These are phyloP conservation scores for Obelidium mucronatum DNA, from an alignment of 192 early-diverging fungal species.

Conservation along the genomic window DNA sequence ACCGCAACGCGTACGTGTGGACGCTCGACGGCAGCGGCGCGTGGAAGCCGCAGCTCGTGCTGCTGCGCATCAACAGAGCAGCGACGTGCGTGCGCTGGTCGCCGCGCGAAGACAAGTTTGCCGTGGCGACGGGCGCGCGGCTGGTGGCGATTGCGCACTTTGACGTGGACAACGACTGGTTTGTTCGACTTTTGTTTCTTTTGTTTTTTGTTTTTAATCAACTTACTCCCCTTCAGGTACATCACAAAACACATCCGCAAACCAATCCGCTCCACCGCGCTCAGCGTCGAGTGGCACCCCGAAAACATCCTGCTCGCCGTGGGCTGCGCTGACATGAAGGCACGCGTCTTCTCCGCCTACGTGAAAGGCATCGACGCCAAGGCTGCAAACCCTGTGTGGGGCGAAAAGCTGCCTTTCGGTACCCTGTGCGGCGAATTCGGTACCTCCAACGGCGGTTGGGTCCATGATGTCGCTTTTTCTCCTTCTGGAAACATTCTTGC, in stretches of 20 bases:
- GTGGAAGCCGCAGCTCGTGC: slow-evolving; percentile 93
- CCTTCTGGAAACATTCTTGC: slow-evolving; percentile 88
- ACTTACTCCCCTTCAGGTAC: slow-evolving; percentile 16
- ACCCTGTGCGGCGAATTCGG: slow-evolving; percentile 89
- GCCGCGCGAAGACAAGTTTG: slow-evolving; percentile 97
- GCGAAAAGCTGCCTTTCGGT: slow-evolving; percentile 92
- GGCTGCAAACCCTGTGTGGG: slow-evolving; percentile 86
- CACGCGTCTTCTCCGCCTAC: slow-evolving; percentile 93
- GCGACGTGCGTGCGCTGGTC: slow-evolving; percentile 95
- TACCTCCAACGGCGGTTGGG: slow-evolving; percentile 79
- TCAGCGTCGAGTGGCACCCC: slow-evolving; percentile 95
- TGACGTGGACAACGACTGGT: slow-evolving; percentile 97
- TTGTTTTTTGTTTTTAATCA: not conserved
- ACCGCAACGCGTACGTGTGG: slow-evolving; percentile 99
- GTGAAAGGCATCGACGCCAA: slow-evolving; percentile 95
- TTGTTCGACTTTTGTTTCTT: slow-evolving; percentile 55
- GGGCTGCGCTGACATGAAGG: slow-evolving; percentile 72
- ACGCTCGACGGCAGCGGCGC: slow-evolving; percentile 65
- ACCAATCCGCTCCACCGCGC: slow-evolving; percentile 87
- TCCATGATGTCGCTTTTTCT: slow-evolving; percentile 90
- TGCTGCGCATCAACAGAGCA: slow-evolving; percentile 94
- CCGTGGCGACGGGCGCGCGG: slow-evolving; percentile 91
- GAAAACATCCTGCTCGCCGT: slow-evolving; percentile 94
- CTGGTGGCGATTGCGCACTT: slow-evolving; percentile 95
- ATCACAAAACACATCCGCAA: slow-evolving; percentile 92